phyloP scores from a whole-genome alignment of 2,329 filamentous ascomycete species.

The Colletotrichum sp. region DNA sequence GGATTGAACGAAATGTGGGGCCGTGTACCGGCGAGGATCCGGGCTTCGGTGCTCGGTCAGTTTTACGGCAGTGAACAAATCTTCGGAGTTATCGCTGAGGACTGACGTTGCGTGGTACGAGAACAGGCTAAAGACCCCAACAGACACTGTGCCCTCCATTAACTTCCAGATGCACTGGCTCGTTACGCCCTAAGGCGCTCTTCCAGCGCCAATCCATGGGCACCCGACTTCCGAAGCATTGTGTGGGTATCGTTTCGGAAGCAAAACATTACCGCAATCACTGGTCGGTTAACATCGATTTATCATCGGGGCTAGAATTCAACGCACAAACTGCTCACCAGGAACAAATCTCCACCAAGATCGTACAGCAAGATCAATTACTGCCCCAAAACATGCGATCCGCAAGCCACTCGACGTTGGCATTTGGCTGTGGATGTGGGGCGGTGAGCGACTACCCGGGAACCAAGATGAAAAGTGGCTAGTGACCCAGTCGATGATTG shows the following conservation, averaged over 20 bases:
- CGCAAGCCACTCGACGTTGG: background rate
- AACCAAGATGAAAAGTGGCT: background rate
- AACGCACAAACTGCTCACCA: background rate
- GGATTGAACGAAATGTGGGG: background rate
- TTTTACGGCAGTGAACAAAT: background rate
- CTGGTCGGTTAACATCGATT: background rate
- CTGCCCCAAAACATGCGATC: background rate
- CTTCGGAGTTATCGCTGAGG: rapidly evolving
- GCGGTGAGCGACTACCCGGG: background rate
- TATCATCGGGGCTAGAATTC: background rate
- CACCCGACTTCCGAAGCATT: background rate
- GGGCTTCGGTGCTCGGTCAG: background rate
- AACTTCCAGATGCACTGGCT: background rate
- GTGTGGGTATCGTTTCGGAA: background rate
- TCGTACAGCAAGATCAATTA: background rate
- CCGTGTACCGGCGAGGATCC: background rate
- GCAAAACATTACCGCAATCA: background rate
- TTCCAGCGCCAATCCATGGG: background rate
- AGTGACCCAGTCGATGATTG: background rate
- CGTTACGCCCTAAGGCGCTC: background rate
- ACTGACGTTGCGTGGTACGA: background rate
- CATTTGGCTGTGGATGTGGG: background rate
- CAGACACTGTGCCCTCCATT: background rate
- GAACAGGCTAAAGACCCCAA: background rate
- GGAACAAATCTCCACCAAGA: background rate